Evolutionary conservation across 2,329 filamentous ascomycete species (phyloP), one percentile per base, ranked within the genome.

Genomic region (Pseudocercospora fuligena): DNA sequence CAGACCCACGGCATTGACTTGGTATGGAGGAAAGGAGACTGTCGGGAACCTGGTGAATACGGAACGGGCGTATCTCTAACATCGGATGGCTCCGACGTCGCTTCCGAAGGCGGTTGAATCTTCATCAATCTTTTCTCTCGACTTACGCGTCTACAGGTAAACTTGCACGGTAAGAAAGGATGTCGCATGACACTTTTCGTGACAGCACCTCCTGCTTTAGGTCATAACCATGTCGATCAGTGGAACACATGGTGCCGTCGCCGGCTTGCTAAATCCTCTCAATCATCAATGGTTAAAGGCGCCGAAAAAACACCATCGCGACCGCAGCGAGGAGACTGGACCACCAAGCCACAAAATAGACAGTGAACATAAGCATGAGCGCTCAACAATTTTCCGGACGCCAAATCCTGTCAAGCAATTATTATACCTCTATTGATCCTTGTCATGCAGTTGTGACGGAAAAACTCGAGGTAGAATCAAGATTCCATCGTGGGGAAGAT

Each of bases 1-100:
- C 46, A 59, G 54, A 5, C 36, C 64, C 7, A 51, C 23, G 27
- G 60, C 60, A 9, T 40, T 60, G 53, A 61, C 60, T 47, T 63
- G 60, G 60, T 61, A 33, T 36, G 64, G 40, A n/a, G 64, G 64
- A 19, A 63, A 63, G 25, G 64, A 66, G 36, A 66, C 64, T n/a
- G 47, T 51, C 4, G 60, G 53, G 25, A 66, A 66, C 19, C 8
- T 54, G 33, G 23, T 12, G 3, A 54, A 54, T 16, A 9, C 9
- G 2, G 21, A 54, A 19, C 51, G 51, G 21, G 51, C 25, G 0
- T 31, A 11, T 7, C 51, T 31, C 9, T 54, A 29, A 19, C 5
- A 16, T 29, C 7, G 21, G 25, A 8, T 27, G 11, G 11, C 3
- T 27, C 3, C 49, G 33, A 36, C 33, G 12, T 36, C 12, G 33